Evolutionary conservation across 1,284 basidiomycete genomes (phyloP), one percentile per base, ranked within the genome.

Genomic region (Cryptococcus sp.): DNA sequence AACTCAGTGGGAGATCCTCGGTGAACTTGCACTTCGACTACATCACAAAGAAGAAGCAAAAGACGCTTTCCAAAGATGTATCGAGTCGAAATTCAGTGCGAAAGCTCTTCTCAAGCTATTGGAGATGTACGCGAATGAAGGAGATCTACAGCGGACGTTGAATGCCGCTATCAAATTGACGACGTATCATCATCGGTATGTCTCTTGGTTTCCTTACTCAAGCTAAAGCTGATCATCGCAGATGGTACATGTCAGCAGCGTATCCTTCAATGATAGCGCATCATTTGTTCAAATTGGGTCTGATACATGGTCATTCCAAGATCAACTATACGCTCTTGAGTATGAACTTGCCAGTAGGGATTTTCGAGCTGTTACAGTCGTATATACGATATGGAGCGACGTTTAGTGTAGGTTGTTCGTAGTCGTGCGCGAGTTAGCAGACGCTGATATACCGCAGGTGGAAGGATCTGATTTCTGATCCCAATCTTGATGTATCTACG

Each of bases 31-130:
- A 0, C 71, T 88, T 38, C 85, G 95, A 8, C 75, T 99, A 58
- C 89, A 97, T 69, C 96, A 98, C 79, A 93, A 90, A 74, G 95
- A 98, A 69, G 96, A 98, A 70, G 90, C 92, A 36, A 95, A 96
- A 75, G 95, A 99, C 69, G 94, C 94, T 2, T 99, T 89, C 76
- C 90, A 96, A 72, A 85, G 92, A 14, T 95, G 93, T 72, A 83
- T 98, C 36, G 93, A 97, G 62, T 81, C 85, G 44, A 84, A 87
- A 54, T 98, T 98, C 75, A 88, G 88, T 3, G 83, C 87, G 57
- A 97, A 96, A 74, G 93, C 94, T 3, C 94, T 94, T 86, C 79
- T 85, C 52, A 91, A 91, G 72, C 77, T 98, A 52, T 83, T 99
- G 77, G 93, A 98, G 76, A 89, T 88, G 80, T 98, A 97, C 68